Conservation (phyloP, 208 protist genomes). For the Leishmania tarentolae region DNA sequence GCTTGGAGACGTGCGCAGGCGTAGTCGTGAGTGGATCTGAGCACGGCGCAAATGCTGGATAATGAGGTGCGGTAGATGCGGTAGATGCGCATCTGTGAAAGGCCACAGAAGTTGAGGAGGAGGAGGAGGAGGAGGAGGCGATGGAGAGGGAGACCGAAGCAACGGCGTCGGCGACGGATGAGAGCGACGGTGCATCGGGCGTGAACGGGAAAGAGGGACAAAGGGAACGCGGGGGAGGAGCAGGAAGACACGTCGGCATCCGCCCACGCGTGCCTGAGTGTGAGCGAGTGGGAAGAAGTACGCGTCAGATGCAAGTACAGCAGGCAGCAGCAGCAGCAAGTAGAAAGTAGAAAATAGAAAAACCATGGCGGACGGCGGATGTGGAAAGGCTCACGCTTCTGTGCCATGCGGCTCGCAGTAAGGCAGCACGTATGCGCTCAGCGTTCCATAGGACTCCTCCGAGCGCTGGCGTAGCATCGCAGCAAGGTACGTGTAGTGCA, state of each 20-base stretch:
- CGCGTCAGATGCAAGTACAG: not conserved
- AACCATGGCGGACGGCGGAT: not conserved
- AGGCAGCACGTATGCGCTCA: not conserved
- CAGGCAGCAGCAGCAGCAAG: not conserved
- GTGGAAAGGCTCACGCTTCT: not conserved
- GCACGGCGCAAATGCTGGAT: not conserved
- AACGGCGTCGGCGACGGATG: not conserved
- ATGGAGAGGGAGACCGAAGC: not conserved
- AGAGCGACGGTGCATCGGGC: not conserved
- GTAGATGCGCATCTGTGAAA: not conserved
- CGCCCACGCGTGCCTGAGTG: not conserved
- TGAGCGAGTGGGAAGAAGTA: not conserved
- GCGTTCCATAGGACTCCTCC: not conserved
- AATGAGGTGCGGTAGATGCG: not conserved
- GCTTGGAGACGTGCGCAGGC: not conserved
- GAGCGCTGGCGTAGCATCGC: slow-evolving; percentile 5
- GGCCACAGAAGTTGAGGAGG: not conserved
- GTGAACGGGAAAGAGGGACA: not conserved
- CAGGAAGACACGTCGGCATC: not conserved
- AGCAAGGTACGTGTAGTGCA: slow-evolving; percentile 14
- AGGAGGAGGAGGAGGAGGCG: not conserved
- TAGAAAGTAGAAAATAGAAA: no score
- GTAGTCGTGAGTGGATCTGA: not conserved
- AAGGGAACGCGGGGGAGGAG: not conserved
- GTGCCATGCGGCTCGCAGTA: not conserved